Evolutionary conservation across 768 basidiomycete species (phyloP).

Genomic region (Naematelia encephala): DNA sequence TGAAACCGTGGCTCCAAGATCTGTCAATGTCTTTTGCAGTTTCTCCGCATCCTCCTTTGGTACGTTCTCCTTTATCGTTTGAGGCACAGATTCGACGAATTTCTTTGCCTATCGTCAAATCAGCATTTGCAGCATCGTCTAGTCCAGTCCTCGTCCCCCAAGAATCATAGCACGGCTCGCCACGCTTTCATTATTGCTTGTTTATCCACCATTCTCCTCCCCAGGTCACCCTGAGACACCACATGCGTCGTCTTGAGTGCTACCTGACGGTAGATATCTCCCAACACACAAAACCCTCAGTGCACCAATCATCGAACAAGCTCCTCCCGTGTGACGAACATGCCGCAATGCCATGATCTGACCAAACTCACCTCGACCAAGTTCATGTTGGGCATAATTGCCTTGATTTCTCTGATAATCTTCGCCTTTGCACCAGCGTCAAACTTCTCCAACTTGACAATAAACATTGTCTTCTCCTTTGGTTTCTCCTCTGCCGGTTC

Average conservation of each 20-base stretch:
- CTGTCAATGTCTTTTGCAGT: slow-evolving; percentile 83
- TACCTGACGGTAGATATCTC: no score
- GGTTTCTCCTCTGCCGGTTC: slow-evolving; percentile 72
- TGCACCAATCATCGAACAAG: no score
- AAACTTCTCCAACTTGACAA: slow-evolving; percentile 89
- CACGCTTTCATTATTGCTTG: no score
- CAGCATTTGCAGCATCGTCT: not conserved
- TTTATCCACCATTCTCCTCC: no score
- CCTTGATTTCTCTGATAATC: slow-evolving; percentile 96
- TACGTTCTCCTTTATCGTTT: slow-evolving; percentile 88
- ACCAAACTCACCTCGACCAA: slow-evolving; percentile 79
- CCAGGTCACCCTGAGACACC: no score
- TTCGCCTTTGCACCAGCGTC: slow-evolving; percentile 90
- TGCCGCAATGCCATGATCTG: not conserved
- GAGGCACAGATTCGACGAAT: slow-evolving; percentile 92
- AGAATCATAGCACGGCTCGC: no score
- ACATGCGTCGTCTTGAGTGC: no score
- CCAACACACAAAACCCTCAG: no score
- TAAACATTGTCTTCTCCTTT: slow-evolving; percentile 98
- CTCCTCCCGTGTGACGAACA: not conserved
- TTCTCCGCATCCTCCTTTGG: slow-evolving; percentile 98
- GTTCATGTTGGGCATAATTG: slow-evolving; percentile 88
- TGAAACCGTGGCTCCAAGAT: slow-evolving; percentile 78
- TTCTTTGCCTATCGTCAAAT: slow-evolving; percentile 83
- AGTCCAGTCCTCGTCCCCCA: no score